Conservation (phyloP, 306 rosid species). For the Glycine tomentella region DNA sequence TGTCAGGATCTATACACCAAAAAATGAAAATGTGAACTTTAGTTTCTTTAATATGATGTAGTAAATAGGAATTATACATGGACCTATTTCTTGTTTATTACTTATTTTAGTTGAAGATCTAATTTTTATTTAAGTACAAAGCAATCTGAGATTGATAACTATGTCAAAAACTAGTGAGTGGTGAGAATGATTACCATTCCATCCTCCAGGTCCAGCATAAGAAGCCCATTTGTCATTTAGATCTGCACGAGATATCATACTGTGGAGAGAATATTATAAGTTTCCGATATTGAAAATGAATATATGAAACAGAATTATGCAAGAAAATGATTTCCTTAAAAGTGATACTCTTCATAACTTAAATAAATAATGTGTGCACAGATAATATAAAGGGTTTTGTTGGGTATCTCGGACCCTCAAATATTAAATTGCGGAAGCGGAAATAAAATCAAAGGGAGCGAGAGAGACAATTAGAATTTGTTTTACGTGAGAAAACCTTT, state of each 20-base stretch:
- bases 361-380: too few species aligned
- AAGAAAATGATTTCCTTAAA: conserved; percentile 22
- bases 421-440: too few species aligned
- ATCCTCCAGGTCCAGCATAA: conserved; percentile 81
- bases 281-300: conserved; percentile 31
- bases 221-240: conserved; percentile 78
- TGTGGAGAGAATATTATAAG: conserved; percentile 33
- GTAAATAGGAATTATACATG: conserved; percentile 11
- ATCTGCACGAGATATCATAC: conserved; percentile 74
- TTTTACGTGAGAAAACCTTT: too few species aligned
- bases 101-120: conserved; percentile 10
- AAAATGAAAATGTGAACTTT: conserved; percentile 17
- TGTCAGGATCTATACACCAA: conserved; percentile 71
- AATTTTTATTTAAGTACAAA: background rate
- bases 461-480: too few species aligned
- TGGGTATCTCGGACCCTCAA: too few species aligned
- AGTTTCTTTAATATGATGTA: background rate
- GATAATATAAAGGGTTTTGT: too few species aligned
- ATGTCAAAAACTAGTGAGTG: background rate
- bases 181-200: conserved; percentile 68
- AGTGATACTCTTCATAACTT: background rate
- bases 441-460: too few species aligned
- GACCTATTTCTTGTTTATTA: background rate
- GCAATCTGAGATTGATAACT: conserved; percentile 3
- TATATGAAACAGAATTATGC: background rate